A percentile compares a stretch with the other conserved stretches of the same genome.
Evolutionary conservation across 192 early-diverging fungal species (phyloP).

Genomic region (Gamsiella multidivaricata): DNA sequence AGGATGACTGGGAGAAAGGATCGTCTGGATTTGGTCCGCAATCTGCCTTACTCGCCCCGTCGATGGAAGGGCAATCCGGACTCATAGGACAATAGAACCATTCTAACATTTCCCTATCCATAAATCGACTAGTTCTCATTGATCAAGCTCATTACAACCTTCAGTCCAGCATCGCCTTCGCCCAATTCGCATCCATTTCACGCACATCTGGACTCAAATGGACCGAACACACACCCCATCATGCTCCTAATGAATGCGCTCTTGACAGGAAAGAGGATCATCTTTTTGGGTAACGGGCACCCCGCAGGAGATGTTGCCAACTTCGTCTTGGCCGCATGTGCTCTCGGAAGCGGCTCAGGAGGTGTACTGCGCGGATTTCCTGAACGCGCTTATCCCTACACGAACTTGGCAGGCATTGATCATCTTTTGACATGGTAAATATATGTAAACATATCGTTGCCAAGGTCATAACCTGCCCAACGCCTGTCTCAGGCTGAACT

Average conservation of each 20-base stretch:
- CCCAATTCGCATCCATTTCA: conserved; percentile 72
- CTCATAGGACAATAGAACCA: not conserved
- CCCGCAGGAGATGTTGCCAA: conserved; percentile 93
- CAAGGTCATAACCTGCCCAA: not conserved
- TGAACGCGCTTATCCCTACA: conserved; percentile 92
- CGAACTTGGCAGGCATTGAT: conserved; percentile 88
- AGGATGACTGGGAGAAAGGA: not conserved
- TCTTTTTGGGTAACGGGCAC: conserved; percentile 91
- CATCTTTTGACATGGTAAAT: conserved; percentile 81
- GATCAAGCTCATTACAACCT: conserved; percentile 83
- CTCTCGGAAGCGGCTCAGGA: conserved; percentile 91
- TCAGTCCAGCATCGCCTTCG: conserved; percentile 63
- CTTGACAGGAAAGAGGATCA: conserved; percentile 90
- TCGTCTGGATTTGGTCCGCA: not conserved
- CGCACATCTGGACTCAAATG: conserved; percentile 88
- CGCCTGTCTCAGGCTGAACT: not conserved
- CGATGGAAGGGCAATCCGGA: too few species aligned
- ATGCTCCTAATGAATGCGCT: conserved; percentile 90
- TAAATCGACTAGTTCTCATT: conserved; percentile 74
- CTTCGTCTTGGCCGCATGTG: conserved; percentile 90
- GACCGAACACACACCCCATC: conserved; percentile 87
- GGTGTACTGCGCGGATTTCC: conserved; percentile 85
- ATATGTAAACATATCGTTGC: not conserved
- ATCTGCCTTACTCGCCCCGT: too few species aligned
- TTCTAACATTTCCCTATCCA: not conserved